Conservation (phyloP, 495 filamentous ascomycete species). For the Penicillium lividum region DNA sequence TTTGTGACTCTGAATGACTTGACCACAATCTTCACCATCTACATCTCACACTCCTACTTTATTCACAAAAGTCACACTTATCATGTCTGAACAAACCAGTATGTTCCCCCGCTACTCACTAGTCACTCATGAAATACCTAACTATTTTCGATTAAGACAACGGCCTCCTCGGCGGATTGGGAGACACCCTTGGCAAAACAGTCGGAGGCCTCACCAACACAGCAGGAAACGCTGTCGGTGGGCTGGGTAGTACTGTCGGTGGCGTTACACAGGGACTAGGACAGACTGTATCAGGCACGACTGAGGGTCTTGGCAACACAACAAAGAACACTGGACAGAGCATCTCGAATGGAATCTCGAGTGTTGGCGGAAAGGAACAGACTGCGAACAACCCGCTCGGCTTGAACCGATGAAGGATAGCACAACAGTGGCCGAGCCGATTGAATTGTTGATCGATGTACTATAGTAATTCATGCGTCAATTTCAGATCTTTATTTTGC, state of each 20-base stretch:
- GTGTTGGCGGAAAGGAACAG: constrained; percentile 26
- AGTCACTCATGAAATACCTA: neutral
- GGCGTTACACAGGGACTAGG: constrained; percentile 35
- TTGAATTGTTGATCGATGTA: neutral
- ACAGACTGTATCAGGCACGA: constrained; percentile 33
- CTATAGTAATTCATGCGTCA: neutral
- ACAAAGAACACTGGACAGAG: constrained; percentile 28
- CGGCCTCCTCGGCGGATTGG: constrained; percentile 35
- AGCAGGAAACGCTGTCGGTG: constrained; percentile 32
- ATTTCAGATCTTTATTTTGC: neutral
- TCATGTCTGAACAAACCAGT: constrained; percentile 12
- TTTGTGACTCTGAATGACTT: neutral
- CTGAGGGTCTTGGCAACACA: constrained; percentile 37
- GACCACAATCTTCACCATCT: neutral
- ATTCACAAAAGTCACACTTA: neutral
- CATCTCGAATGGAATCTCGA: constrained; percentile 12
- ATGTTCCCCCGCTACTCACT: constrained; percentile 3
- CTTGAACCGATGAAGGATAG: constrained; percentile 10
- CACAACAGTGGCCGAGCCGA: neutral
- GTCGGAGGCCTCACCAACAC: constrained; percentile 40
- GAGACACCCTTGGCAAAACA: constrained; percentile 40
- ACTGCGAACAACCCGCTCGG: constrained; percentile 30
- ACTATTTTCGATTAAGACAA: constrained; percentile 7
- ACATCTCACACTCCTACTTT: neutral
- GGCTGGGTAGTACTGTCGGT: constrained; percentile 39